phyloP scores from a whole-genome alignment of 768 basidiomycete species.

The Boletus pseudo-olivaceus region DNA sequence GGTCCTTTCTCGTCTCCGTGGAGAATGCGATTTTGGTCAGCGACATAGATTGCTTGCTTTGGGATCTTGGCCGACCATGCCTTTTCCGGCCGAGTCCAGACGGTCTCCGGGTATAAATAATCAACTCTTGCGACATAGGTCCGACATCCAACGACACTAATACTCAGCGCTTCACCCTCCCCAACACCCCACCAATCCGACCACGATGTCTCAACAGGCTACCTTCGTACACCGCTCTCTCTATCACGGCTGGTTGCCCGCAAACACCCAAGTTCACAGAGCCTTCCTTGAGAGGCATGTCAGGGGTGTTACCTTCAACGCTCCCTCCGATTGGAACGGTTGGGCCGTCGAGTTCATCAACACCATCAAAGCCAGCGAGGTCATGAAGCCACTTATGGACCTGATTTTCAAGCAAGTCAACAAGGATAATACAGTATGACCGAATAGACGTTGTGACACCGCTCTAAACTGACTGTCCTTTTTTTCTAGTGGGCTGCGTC shows the following conservation, averaged over 20 bases:
- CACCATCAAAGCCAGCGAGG: background rate
- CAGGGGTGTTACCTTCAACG: background rate
- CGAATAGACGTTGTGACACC: background rate
- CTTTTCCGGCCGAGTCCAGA: no score
- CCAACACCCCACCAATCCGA: no score
- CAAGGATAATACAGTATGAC: background rate
- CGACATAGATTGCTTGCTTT: background rate
- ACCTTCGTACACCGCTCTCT: background rate
- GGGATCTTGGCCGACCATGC: no score
- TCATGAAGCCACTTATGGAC: background rate
- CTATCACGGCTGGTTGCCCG: constrained; percentile 1
- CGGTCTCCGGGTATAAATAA: background rate
- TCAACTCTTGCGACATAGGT: background rate
- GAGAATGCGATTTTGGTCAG: background rate
- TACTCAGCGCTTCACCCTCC: background rate
- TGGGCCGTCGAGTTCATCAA: background rate
- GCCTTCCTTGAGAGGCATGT: background rate
- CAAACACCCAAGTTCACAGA: background rate
- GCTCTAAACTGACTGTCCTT: background rate
- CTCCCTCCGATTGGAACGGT: background rate
- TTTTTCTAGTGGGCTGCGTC: background rate
- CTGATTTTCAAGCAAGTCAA: background rate
- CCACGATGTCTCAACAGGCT: background rate
- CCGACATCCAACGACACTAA: background rate
- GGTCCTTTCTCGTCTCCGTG: background rate